Conservation (phyloP, 768 basidiomycete genomes). For the Pleurotus giganteus region DNA sequence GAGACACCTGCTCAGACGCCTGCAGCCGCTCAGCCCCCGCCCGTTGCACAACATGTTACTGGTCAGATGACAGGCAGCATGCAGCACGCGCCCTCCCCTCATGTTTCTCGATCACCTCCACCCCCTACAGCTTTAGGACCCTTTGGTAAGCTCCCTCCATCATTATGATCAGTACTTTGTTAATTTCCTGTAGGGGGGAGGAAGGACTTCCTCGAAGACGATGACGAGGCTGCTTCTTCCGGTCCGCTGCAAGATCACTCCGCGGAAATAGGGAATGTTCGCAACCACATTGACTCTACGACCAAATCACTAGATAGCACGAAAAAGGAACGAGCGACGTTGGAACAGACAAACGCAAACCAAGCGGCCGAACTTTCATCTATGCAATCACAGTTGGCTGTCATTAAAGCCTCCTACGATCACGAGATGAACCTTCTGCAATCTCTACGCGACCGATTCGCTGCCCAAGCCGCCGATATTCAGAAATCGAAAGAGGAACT, state of each 20-base stretch:
- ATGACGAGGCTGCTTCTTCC: constrained; percentile 54
- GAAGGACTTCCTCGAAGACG: constrained; percentile 71
- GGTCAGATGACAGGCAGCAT: constrained; percentile 16
- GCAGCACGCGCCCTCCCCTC: constrained; percentile 6
- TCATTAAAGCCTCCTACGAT: constrained; percentile 83
- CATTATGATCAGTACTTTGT: constrained; percentile 24
- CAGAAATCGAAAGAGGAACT: constrained; percentile 72
- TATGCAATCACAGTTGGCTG: constrained; percentile 79
- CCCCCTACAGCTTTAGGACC: constrained; percentile 42
- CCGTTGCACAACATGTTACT: constrained; percentile 33
- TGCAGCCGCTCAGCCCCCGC: constrained; percentile 25
- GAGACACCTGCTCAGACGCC: constrained; percentile 44
- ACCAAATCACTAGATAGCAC: constrained; percentile 65
- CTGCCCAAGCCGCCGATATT: constrained; percentile 68
- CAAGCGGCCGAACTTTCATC: constrained; percentile 76
- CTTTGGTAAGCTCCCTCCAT: constrained; percentile 36
- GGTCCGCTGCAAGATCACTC: constrained; percentile 68
- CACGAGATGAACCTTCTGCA: constrained; percentile 72
- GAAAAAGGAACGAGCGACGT: constrained; percentile 59
- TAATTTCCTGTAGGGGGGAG: constrained; percentile 15
- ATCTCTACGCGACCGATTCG: constrained; percentile 66
- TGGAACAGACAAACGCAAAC: constrained; percentile 63
- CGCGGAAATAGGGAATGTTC: constrained; percentile 83
- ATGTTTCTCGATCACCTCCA: constrained; percentile 21
- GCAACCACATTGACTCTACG: constrained; percentile 83